A percentile compares a stretch with the other conserved stretches of the same genome.
These are phyloP conservation scores for Stentor roeselii DNA, from an alignment of 73 alveolate species.

Conservation along the genomic window DNA sequence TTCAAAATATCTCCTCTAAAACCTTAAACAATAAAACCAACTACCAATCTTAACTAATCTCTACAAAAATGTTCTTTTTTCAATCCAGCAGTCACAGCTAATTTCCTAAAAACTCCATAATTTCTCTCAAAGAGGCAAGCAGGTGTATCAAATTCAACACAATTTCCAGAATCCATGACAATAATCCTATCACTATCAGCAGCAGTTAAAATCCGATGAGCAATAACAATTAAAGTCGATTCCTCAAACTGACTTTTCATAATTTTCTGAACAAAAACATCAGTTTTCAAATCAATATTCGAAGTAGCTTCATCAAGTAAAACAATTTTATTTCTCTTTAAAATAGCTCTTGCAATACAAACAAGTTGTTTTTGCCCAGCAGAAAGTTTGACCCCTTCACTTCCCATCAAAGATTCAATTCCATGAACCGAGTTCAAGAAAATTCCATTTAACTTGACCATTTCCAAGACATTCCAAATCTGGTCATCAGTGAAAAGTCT, in stretches of 20 bases:
- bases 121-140: not conserved
- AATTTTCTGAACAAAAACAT: constrained; percentile 54
- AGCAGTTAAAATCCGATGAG: constrained; percentile 74
- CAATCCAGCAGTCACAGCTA: too few species aligned
- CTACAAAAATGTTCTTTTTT: too few species aligned
- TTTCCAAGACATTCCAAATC: constrained; percentile 55
- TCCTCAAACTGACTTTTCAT: constrained; percentile 52
- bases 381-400: constrained; percentile 83
- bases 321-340: constrained; percentile 56
- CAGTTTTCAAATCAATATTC: constrained; percentile 72
- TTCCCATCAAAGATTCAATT: constrained; percentile 67
- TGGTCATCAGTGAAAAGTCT: constrained; percentile 49
- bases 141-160: not conserved
- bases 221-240: constrained; percentile 75
- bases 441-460: constrained; percentile 70
- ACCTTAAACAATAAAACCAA: too few species aligned
- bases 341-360: constrained; percentile 89
- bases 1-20: too few species aligned
- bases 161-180: constrained; percentile 60
- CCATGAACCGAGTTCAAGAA: constrained; percentile 66
- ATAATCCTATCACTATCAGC: constrained; percentile 64
- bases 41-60: too few species aligned
- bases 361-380: constrained; percentile 93
- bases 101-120: too few species aligned
- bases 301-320: constrained; percentile 85